A percentile compares a stretch with the other conserved stretches of the same genome.
These are phyloP conservation scores for Leccinum aurantiacum DNA, from an alignment of 768 basidiomycete species.

Conservation along the genomic window DNA sequence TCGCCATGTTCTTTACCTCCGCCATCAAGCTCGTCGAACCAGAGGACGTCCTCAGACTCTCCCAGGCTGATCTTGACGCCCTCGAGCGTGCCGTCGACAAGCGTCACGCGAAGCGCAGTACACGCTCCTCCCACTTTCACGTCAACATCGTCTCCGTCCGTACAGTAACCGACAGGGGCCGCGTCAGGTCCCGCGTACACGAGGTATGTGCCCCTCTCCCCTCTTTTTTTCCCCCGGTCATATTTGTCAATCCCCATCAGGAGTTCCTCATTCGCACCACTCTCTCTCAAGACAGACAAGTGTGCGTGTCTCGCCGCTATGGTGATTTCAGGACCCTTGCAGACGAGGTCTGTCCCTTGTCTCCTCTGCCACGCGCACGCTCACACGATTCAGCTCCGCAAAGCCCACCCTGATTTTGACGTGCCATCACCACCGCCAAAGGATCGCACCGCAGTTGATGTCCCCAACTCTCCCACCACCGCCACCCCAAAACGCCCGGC, in stretches of 20 bases:
- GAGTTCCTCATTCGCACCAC: constrained; percentile 95
- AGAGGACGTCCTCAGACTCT: constrained; percentile 90
- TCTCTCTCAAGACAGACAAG: constrained; percentile 66
- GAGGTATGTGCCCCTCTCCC: constrained; percentile 58
- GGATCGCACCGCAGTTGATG: constrained; percentile 71
- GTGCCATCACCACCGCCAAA: constrained; percentile 85
- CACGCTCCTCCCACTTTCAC: constrained; percentile 65
- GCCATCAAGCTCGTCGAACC: constrained; percentile 79
- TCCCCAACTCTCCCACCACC: constrained; percentile 30
- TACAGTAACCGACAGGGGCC: constrained; percentile 78
- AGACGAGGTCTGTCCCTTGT: constrained; percentile 58
- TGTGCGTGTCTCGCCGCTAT: constrained; percentile 89
- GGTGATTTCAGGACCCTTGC: constrained; percentile 92
- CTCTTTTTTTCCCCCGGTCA: neutral
- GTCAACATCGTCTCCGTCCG: constrained; percentile 91
- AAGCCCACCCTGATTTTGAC: constrained; percentile 80
- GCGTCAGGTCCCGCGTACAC: constrained; percentile 81
- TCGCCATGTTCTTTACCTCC: constrained; percentile 77
- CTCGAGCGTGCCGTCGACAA: constrained; percentile 72
- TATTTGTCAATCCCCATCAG: constrained; percentile 38
- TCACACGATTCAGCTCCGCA: constrained; percentile 61
- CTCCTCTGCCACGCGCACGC: neutral
- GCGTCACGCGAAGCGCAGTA: constrained; percentile 49
- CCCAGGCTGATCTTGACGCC: constrained; percentile 78
- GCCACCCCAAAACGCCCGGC: constrained; percentile 5